phyloP scores from a whole-genome alignment of 441 rosid species.

The Biscutella laevigata region DNA sequence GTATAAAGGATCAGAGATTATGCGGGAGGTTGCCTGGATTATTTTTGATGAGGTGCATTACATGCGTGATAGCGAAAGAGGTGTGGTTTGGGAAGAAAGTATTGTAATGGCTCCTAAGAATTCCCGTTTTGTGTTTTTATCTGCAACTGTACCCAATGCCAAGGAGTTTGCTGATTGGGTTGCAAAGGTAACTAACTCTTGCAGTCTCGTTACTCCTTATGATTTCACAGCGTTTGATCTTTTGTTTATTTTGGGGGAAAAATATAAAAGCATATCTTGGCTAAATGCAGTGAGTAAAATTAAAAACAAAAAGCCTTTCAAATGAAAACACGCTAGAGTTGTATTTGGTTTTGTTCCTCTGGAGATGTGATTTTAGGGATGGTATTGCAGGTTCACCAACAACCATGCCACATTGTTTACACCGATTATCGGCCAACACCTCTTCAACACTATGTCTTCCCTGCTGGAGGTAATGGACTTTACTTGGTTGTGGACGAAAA shows the following conservation, averaged over 20 bases:
- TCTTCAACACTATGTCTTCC: conserved; percentile 94
- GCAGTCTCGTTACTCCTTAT: no score
- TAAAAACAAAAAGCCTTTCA: no score
- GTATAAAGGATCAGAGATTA: conserved; percentile 85
- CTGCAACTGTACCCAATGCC: conserved; percentile 97
- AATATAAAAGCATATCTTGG: neutral
- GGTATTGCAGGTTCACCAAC: conserved; percentile 68
- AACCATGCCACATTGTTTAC: conserved; percentile 98
- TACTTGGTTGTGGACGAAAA: conserved; percentile 91
- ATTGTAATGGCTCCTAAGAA: conserved; percentile 98
- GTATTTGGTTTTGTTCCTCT: conserved; percentile 1
- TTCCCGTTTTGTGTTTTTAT: conserved; percentile 84
- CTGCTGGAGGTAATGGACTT: conserved; percentile 87
- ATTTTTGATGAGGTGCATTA: conserved; percentile 97
- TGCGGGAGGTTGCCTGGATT: conserved; percentile 96
- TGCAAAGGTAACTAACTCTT: conserved; percentile 60
- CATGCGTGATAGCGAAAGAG: conserved; percentile 98
- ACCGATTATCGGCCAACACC: conserved; percentile 99
- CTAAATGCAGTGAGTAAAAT: no score
- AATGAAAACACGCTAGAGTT: neutral
- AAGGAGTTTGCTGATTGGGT: conserved; percentile 99
- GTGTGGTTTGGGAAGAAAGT: conserved; percentile 99
- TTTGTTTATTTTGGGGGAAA: neutral
- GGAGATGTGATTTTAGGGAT: conserved; percentile 15
- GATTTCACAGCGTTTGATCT: neutral